These are phyloP conservation scores for Hypoxylon rubiginosum DNA, from an alignment of 2,329 filamentous ascomycete genomes.

Conservation along the genomic window DNA sequence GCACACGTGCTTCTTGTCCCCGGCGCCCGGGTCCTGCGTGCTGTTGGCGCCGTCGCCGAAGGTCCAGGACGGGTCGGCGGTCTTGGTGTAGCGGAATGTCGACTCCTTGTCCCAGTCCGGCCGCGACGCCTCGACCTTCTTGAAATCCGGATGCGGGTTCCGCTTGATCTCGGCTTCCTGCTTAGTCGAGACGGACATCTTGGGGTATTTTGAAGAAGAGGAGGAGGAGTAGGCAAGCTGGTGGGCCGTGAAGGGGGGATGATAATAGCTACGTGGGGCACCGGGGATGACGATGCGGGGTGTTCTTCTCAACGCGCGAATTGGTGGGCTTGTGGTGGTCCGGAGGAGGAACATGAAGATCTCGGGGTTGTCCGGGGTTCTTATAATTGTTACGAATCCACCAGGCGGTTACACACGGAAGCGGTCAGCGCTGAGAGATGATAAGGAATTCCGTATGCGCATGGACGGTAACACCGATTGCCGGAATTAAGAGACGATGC, in stretches of 20 bases:
- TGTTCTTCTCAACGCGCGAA: slow-evolving; percentile 11
- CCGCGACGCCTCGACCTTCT: slow-evolving; percentile 75
- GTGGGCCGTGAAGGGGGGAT: not conserved
- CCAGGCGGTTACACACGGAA: slow-evolving; percentile 28
- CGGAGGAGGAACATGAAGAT: slow-evolving; percentile 15
- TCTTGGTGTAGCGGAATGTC: slow-evolving; percentile 71
- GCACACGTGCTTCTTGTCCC: slow-evolving; percentile 71
- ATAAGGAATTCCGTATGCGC: not conserved
- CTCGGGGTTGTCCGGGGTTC: not conserved
- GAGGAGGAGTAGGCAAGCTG: not conserved
- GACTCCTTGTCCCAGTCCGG: slow-evolving; percentile 68
- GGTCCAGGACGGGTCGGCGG: slow-evolving; percentile 74
- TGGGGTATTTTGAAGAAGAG: slow-evolving; percentile 10
- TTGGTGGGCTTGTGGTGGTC: slow-evolving; percentile 2
- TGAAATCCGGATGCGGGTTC: slow-evolving; percentile 82
- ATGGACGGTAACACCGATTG: slow-evolving; percentile 13
- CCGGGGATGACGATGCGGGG: slow-evolving; percentile 8
- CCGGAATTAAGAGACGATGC: slow-evolving; percentile 18
- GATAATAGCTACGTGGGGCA: not conserved
- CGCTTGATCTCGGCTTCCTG: slow-evolving; percentile 62
- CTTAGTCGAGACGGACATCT: slow-evolving; percentile 47
- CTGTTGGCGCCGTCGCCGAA: slow-evolving; percentile 75
- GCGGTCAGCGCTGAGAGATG: not conserved
- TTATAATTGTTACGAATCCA: slow-evolving; percentile 19
- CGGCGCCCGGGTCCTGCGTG: slow-evolving; percentile 45